Base-by-base conservation (phyloP, 495 filamentous ascomycete genomes). In the Tuber calosporum region DNA sequence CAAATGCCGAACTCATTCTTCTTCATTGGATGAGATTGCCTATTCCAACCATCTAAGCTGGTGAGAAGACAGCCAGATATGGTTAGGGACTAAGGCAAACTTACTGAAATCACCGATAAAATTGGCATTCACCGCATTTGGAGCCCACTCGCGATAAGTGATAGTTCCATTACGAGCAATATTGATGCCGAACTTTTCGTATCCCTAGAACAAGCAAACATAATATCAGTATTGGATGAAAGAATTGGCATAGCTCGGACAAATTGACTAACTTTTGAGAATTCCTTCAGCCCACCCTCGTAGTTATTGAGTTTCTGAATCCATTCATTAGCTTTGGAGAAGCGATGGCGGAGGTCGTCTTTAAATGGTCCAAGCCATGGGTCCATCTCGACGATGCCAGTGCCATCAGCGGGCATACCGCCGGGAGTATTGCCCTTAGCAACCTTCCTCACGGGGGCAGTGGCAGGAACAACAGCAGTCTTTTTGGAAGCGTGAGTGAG, bases 51-150 rank as follows among this genome's bases (percentile, higher is more conserved):
- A 84, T 99, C 93, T 96, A 77, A 58, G 79, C 81, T 41, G 17
- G 48, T 82, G 68, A 83, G 78, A 69, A 68, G 69, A 74, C 78
- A 74, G 68, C 48, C 67, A 38, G 37, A 69, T 45, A 71, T 69
- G 62, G 42, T 36, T 30, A 13, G 37, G 42, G n/a, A 2, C 38
- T 40, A 19, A 66, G 42, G 38, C 43, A 76, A 71, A 83, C 87
- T 69, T 86, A 97, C 93, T 99, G 85, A 98, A 99, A 73, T 98
- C 95, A 71, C 95, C 95, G 74, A 98, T 90, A n/a, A 99, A 86
- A 74, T 90, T 90, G 30, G 95, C 95, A 78, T 90, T 83, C 34
- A 88, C 83, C 69, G 92, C 94, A 84, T 92, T 94, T 68, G 95
- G 94, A 2, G 95, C 95, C 95, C 95, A 99, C 88, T 99, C 95